phyloP scores from a whole-genome alignment of 164 flowering plant species.

The Buxus sempervirens region DNA sequence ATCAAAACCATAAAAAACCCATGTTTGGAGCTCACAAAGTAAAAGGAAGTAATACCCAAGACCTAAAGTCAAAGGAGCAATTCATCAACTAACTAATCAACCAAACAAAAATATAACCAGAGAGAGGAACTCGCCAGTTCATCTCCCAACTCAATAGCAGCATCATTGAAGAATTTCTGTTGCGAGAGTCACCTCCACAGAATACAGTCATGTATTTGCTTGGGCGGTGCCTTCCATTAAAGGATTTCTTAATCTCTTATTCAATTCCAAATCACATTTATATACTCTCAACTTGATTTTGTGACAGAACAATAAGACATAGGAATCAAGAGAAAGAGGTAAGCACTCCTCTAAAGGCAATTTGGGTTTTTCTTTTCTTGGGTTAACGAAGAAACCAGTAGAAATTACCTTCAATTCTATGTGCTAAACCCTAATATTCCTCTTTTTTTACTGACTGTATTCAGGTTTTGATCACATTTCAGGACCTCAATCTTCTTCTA shows the following conservation, averaged over 20 bases:
- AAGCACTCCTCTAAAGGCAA: background rate
- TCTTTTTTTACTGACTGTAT: no score
- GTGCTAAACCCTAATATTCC: no score
- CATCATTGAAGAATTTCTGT: conserved; percentile 46
- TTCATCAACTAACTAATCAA: background rate
- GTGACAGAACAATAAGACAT: background rate
- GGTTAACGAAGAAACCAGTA: background rate
- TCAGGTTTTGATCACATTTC: conserved; percentile 29
- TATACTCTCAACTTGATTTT: background rate
- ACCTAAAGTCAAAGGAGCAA: background rate
- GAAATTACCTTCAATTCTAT: no score
- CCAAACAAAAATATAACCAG: background rate
- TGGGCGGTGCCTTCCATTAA: conserved; percentile 26
- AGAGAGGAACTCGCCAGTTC: conserved; percentile 46
- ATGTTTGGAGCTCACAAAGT: no score
- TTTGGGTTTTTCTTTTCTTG: background rate
- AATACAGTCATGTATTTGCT: conserved; percentile 43
- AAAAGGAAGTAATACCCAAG: background rate
- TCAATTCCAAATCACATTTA: background rate
- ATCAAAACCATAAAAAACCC: background rate
- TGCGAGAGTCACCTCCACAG: conserved; percentile 56
- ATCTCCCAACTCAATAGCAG: conserved; percentile 54
- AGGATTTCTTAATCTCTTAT: background rate
- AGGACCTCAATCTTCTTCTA: conserved; percentile 36
- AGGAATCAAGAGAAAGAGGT: background rate